Evolutionary conservation across 352 stramenopile genomes (phyloP).

Genomic region (Saprolegnia parasitica): DNA sequence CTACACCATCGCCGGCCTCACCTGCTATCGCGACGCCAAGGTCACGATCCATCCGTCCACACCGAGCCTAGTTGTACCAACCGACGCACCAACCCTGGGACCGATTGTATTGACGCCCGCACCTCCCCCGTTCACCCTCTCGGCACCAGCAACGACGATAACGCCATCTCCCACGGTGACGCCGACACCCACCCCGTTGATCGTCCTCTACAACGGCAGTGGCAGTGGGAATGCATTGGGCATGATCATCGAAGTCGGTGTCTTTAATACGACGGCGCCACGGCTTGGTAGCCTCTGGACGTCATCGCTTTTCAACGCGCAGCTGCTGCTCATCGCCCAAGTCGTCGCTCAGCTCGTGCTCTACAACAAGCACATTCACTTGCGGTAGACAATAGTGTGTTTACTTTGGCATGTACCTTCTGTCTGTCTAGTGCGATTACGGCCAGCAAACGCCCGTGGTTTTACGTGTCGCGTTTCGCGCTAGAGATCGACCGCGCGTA

Average conservation of each 20-base stretch:
- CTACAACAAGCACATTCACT: conserved; percentile 34
- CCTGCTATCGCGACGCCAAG: conserved; percentile 47
- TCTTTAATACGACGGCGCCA: conserved; percentile 29
- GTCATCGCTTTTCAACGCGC: conserved; percentile 65
- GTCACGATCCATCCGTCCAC: neutral
- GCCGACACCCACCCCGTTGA: neutral
- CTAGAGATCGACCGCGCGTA: conserved; percentile 78
- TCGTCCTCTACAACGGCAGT: too few species aligned
- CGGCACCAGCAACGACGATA: neutral
- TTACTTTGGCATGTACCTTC: neutral
- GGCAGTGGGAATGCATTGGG: too few species aligned
- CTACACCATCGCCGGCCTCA: conserved; percentile 61
- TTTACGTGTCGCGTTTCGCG: conserved; percentile 62
- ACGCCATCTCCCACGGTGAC: neutral
- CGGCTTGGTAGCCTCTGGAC: conserved; percentile 73
- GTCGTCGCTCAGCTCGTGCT: conserved; percentile 83
- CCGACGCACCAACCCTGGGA: neutral
- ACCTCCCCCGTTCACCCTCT: neutral
- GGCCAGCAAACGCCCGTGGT: conserved; percentile 52
- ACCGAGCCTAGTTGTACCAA: neutral
- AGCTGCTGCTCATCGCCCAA: conserved; percentile 80
- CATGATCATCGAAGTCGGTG: neutral
- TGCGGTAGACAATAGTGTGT: neutral
- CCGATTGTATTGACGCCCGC: too few species aligned
- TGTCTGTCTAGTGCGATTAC: conserved; percentile 29